These are phyloP conservation scores for Ceratobasidium sp. DNA, from an alignment of 1,284 basidiomycete genomes.

Conservation along the genomic window DNA sequence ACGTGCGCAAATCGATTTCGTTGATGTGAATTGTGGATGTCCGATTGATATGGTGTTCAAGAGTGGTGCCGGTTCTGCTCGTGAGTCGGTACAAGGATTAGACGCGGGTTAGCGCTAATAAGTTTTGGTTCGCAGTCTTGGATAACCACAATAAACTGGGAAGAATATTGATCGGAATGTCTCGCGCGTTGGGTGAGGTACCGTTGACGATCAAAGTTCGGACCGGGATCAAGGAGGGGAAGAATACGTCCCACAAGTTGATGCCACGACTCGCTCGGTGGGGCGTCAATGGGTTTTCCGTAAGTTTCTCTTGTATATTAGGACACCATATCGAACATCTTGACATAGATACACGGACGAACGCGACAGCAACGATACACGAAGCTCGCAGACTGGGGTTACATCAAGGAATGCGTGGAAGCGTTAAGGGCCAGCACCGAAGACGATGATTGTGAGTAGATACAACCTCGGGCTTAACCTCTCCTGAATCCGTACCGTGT, in stretches of 20 bases:
- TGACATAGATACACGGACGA: constrained; percentile 85
- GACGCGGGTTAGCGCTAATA: constrained; percentile 24
- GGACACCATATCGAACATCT: constrained; percentile 65
- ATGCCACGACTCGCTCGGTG: constrained; percentile 87
- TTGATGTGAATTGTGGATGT: constrained; percentile 96
- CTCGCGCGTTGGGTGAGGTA: constrained; percentile 88
- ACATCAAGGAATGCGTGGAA: constrained; percentile 88
- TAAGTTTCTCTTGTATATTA: constrained; percentile 53
- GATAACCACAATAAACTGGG: constrained; percentile 86
- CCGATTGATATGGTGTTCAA: constrained; percentile 97
- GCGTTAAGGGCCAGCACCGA: constrained; percentile 80
- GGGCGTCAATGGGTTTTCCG: constrained; percentile 84
- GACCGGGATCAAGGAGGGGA: constrained; percentile 89
- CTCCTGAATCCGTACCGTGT: constrained; percentile 32
- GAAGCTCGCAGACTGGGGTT: constrained; percentile 89
- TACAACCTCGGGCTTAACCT: background rate
- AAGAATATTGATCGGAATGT: constrained; percentile 93
- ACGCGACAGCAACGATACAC: constrained; percentile 92
- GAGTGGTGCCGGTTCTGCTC: constrained; percentile 88
- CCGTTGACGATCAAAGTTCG: constrained; percentile 96
- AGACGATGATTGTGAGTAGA: constrained; percentile 78
- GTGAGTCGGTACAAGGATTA: constrained; percentile 62
- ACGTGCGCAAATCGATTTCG: constrained; percentile 81
- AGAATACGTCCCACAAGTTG: constrained; percentile 90
- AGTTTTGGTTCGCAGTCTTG: constrained; percentile 81